Conservation (phyloP, 2,329 filamentous ascomycete genomes). For the Didymella glomerata region DNA sequence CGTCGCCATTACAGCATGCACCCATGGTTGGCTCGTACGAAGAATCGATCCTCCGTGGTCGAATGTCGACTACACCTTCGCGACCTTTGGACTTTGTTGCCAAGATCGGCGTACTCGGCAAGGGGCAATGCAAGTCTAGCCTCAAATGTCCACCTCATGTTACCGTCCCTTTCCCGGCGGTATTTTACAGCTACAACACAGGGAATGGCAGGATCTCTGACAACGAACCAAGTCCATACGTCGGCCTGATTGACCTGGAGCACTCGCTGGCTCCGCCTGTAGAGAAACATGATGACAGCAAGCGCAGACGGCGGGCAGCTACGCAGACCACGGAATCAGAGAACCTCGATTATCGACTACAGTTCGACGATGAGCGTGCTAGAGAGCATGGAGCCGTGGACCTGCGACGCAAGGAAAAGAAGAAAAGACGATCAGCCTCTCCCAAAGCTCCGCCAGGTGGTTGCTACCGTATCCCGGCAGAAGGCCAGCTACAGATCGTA, state of each 20-base stretch:
- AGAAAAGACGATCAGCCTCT: slow-evolving; percentile 63
- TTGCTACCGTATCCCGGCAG: slow-evolving; percentile 91
- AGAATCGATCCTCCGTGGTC: slow-evolving; percentile 90
- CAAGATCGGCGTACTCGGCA: slow-evolving; percentile 91
- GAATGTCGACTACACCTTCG: slow-evolving; percentile 96
- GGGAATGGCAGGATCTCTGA: slow-evolving; percentile 73
- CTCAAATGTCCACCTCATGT: slow-evolving; percentile 90
- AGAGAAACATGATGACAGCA: slow-evolving; percentile 52
- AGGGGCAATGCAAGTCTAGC: slow-evolving; percentile 85
- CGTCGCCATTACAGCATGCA: slow-evolving; percentile 82
- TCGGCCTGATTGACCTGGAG: slow-evolving; percentile 90
- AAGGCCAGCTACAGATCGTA: slow-evolving; percentile 94
- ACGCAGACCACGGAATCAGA: slow-evolving; percentile 35
- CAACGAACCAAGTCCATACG: slow-evolving; percentile 94
- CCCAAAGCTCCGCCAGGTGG: slow-evolving; percentile 81
- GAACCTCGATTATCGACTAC: slow-evolving; percentile 35
- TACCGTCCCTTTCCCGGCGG: slow-evolving; percentile 87
- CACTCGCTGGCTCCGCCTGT: slow-evolving; percentile 71
- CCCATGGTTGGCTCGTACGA: slow-evolving; percentile 98
- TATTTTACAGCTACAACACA: slow-evolving; percentile 91
- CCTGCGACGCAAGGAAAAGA: slow-evolving; percentile 62
- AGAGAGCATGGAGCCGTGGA: slow-evolving; percentile 37
- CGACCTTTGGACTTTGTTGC: slow-evolving; percentile 92
- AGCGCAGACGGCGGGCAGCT: slow-evolving; percentile 51
- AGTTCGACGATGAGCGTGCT: slow-evolving; percentile 28